A percentile compares a stretch with the other conserved stretches of the same genome.
These are phyloP conservation scores for Phytophthora sojae DNA, from an alignment of 352 stramenopile species.

Conservation along the genomic window DNA sequence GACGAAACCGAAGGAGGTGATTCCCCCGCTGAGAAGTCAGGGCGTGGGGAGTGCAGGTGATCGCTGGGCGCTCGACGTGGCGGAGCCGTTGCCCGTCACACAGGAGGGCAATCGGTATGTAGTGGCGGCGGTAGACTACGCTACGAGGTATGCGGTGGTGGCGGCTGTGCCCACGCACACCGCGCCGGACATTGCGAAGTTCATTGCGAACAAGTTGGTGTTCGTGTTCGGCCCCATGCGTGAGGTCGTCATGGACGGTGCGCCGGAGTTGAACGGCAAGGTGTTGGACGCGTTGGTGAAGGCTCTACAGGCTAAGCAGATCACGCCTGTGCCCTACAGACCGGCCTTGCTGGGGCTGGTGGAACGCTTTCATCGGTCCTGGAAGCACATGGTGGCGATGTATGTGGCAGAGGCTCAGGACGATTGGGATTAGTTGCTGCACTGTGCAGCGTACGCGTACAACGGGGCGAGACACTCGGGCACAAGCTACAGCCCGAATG, in stretches of 20 bases:
- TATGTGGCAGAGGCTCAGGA: not conserved
- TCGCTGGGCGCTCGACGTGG: conserved; percentile 8
- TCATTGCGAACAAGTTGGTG: not conserved
- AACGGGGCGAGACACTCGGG: not conserved
- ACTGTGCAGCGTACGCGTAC: not conserved
- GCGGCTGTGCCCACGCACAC: not conserved
- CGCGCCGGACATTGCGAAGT: not conserved
- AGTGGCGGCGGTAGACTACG: conserved; percentile 13
- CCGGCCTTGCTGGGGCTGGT: not conserved
- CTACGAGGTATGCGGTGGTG: conserved; percentile 1
- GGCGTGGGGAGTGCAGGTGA: not conserved
- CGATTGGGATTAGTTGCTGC: not conserved
- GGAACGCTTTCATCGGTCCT: not conserved
- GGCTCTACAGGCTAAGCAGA: not conserved
- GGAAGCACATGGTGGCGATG: not conserved
- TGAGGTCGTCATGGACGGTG: not conserved
- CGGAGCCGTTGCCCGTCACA: not conserved
- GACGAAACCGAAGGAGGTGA: not conserved
- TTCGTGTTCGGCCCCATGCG: not conserved
- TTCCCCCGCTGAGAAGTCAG: conserved; percentile 3
- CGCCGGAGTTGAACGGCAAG: too few relatives aligned
- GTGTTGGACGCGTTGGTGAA: not conserved
- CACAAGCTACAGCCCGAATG: too few relatives aligned
- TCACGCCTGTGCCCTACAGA: not conserved
- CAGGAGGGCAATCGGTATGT: conserved; percentile 6